Conservation (phyloP, 2,329 filamentous ascomycete genomes). For the Colletotrichum plurivorum region DNA sequence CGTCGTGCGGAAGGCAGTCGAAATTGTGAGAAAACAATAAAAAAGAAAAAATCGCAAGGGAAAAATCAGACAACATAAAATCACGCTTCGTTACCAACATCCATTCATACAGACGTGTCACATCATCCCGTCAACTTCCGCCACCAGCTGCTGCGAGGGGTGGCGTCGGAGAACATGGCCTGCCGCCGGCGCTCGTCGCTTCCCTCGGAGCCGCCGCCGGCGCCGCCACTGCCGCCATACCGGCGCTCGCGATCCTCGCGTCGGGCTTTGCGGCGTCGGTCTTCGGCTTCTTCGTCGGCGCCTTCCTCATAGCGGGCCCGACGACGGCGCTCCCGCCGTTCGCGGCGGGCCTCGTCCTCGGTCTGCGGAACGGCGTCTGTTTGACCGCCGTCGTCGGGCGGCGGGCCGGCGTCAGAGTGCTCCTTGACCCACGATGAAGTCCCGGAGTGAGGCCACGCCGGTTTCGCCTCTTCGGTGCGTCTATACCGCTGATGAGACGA, state of each 20-base stretch:
- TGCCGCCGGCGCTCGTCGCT: constrained; percentile 61
- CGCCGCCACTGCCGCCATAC: constrained; percentile 40
- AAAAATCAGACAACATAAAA: constrained; percentile 27
- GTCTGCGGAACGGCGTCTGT: constrained; percentile 53
- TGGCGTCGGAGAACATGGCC: constrained; percentile 57
- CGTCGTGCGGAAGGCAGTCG: neutral
- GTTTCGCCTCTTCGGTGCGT: constrained; percentile 47
- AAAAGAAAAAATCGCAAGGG: neutral
- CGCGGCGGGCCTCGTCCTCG: constrained; percentile 65
- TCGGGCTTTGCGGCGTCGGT: constrained; percentile 59
- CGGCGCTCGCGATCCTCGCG: constrained; percentile 58
- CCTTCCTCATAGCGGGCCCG: constrained; percentile 59
- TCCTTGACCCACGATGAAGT: constrained; percentile 78
- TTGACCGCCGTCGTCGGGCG: constrained; percentile 58
- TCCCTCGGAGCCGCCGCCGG: constrained; percentile 55
- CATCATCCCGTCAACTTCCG: constrained; percentile 64
- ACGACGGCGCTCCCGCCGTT: constrained; percentile 62
- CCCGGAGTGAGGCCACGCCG: constrained; percentile 73
- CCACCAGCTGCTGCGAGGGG: constrained; percentile 72
- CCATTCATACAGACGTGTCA: constrained; percentile 32
- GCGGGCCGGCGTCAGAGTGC: constrained; percentile 72
- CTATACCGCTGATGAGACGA: constrained; percentile 51
- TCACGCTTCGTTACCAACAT: constrained; percentile 32
- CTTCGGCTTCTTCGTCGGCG: constrained; percentile 59
- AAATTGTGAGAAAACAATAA: neutral